Evolutionary conservation across 768 basidiomycete species (phyloP).

Genomic region (Boletus vermiculosoides): DNA sequence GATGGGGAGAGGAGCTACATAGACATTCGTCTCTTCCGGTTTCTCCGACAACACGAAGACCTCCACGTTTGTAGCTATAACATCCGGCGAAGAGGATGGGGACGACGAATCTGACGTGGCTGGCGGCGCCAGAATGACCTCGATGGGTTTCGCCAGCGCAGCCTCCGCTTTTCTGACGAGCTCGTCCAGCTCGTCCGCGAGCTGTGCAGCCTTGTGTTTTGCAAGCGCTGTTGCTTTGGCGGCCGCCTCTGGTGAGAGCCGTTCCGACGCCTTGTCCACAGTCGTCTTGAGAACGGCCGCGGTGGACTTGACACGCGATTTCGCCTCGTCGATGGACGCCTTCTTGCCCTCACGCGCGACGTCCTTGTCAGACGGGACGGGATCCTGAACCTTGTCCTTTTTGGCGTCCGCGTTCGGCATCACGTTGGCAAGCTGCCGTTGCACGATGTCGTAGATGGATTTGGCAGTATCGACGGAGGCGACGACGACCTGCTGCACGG

Average conservation of each 20-base stretch:
- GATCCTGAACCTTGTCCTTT: slow-evolving; percentile 33
- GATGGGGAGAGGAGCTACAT: slow-evolving; percentile 76
- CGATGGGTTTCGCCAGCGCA: slow-evolving; percentile 51
- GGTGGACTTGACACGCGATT: slow-evolving; percentile 42
- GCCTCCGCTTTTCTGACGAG: slow-evolving; percentile 73
- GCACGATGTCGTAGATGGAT: slow-evolving; percentile 50
- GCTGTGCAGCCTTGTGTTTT: slow-evolving; percentile 45
- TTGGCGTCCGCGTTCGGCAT: slow-evolving; percentile 31
- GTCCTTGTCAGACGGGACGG: slow-evolving; percentile 28
- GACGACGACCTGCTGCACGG: slow-evolving; percentile 56
- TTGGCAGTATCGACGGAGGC: slow-evolving; percentile 49
- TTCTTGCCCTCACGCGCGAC: slow-evolving; percentile 35
- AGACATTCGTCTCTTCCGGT: slow-evolving; percentile 38
- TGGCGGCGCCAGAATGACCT: slow-evolving; percentile 25
- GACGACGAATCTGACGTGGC: slow-evolving; percentile 21
- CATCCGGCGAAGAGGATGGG: slow-evolving; percentile 27
- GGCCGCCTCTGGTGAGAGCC: slow-evolving; percentile 23
- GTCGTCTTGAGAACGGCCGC: slow-evolving; percentile 49
- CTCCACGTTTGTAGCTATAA: slow-evolving; percentile 25
- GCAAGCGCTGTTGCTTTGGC: slow-evolving; percentile 43
- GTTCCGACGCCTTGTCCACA: slow-evolving; percentile 39
- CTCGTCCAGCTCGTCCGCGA: slow-evolving; percentile 63
- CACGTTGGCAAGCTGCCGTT: slow-evolving; percentile 43
- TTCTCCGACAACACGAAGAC: slow-evolving; percentile 26
- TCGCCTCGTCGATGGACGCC: slow-evolving; percentile 43